Conservation (phyloP, 2,329 filamentous ascomycete genomes). For the Xylaria sp. region DNA sequence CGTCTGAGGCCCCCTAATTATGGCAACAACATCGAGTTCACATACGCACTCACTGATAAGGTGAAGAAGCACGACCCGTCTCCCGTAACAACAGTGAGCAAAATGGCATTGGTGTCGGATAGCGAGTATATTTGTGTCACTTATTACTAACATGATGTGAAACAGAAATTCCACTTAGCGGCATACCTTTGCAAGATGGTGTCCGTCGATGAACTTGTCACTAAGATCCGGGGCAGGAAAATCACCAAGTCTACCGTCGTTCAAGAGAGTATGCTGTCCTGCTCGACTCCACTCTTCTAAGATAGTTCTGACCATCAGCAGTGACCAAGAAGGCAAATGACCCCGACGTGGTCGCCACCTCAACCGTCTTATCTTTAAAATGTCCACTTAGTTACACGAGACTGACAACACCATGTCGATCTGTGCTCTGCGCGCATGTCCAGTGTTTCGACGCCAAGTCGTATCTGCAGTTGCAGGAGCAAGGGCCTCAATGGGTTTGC, state of each 20-base stretch:
- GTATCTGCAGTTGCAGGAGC: conserved; percentile 93
- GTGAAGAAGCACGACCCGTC: conserved; percentile 59
- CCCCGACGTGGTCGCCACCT: conserved; percentile 88
- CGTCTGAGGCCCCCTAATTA: conserved; percentile 75
- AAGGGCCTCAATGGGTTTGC: conserved; percentile 96
- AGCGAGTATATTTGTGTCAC: conserved; percentile 20
- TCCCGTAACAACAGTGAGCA: conserved; percentile 46
- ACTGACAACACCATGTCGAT: conserved; percentile 82
- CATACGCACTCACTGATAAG: conserved; percentile 92
- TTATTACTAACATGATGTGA: conserved; percentile 38
- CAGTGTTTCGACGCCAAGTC: conserved; percentile 95
- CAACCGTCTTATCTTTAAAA: conserved; percentile 88
- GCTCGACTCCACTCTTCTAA: background rate
- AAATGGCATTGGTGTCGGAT: conserved; percentile 40
- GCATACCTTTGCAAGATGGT: conserved; percentile 80
- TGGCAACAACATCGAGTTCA: conserved; percentile 82
- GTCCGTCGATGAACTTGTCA: conserved; percentile 76
- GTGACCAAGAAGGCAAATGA: conserved; percentile 86
- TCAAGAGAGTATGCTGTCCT: conserved; percentile 76
- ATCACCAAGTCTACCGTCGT: conserved; percentile 86
- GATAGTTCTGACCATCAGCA: conserved; percentile 53
- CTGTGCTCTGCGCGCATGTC: conserved; percentile 83
- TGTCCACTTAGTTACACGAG: conserved; percentile 90
- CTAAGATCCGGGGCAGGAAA: conserved; percentile 72
- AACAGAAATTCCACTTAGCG: conserved; percentile 77